Conservation (phyloP, 2,329 filamentous ascomycete genomes). For the Calonectria montana region DNA sequence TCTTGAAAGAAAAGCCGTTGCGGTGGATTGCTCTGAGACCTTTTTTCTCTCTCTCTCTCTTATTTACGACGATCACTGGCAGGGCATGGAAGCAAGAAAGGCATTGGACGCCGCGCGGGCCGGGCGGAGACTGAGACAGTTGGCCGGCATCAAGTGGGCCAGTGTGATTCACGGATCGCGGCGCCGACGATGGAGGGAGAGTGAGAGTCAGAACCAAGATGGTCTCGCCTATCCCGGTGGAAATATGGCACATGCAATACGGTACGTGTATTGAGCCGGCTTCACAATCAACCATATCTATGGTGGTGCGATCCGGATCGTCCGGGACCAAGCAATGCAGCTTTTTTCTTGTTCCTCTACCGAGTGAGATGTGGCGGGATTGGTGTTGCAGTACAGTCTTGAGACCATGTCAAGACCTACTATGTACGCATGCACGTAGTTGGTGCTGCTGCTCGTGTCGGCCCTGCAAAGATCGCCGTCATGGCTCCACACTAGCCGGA, state of each 20-base stretch:
- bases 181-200: neutral
- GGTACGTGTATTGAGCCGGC: neutral
- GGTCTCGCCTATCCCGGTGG: slow-evolving; percentile 13
- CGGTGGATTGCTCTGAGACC: neutral
- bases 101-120: slow-evolving; percentile 14
- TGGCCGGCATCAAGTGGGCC: slow-evolving; percentile 16
- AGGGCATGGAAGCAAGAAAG: neutral
- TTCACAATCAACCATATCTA: neutral
- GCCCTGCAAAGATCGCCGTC: slow-evolving; percentile 23
- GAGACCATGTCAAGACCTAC: neutral
- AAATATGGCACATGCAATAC: neutral
- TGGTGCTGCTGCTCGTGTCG: slow-evolving; percentile 6
- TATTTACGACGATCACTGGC: neutral
- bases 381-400: neutral
- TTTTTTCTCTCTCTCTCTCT: neutral
- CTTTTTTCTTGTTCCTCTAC: neutral
- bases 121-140: slow-evolving; percentile 25
- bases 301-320: neutral
- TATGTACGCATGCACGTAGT: too few species aligned
- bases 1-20: slow-evolving; percentile 5
- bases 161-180: slow-evolving; percentile 12
- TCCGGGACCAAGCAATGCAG: neutral
- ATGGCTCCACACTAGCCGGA: slow-evolving; percentile 27
- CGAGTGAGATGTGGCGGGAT: neutral
- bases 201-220: neutral